Evolutionary conservation across 2,329 filamentous ascomycete species (phyloP), one percentile per base, ranked within the genome.

Genomic region (Pleoardoris graminearum): DNA sequence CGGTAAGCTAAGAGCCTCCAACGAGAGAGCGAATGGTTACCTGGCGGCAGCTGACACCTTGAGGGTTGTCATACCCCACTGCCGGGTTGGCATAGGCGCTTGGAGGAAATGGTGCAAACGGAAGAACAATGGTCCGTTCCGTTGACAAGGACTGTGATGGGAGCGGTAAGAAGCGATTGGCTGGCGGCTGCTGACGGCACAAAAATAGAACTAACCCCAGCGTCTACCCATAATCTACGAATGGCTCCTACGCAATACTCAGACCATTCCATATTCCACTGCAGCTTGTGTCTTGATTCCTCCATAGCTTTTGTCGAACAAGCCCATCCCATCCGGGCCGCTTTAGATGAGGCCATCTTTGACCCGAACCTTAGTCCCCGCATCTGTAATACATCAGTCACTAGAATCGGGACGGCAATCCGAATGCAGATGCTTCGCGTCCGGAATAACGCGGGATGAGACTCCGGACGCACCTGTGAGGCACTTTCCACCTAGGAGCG

Each of bases 31-130:
- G 54, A 38, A 62, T 55, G 58, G 58, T 36, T 50, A 33, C 35
- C 50, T 46, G 55, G 66, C 68, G 69, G 63, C 61, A 63, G 68
- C 66, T 69, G 67, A 67, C 63, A 62, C 62, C 50, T 51, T 53
- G 45, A 53, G 55, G 53, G 48, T 33, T 35, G 36, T 42, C 17
- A 27, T 42, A n/a, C 48, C 51, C 38, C 51, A 51, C 54, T 46
- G 56, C 44, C 45, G 51, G 59, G 59, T 55, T 50, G 55, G 59
- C 53, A 57, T 58, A 33, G 60, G 69, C 70, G 69, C 65, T 69
- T 71, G 55, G 56, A 53, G 51, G 43, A 42, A 44, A 49, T 57
- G 50, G 50, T 54, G 50, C 47, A 46, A 32, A 37, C 37, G 63
- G 62, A 59, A 57, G 45, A 67, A 61, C 44, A 56, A 61, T 63